Evolutionary conservation across 192 early-diverging fungal species (phyloP), one percentile per base, ranked within the genome.

Genomic region (Podila epigama): DNA sequence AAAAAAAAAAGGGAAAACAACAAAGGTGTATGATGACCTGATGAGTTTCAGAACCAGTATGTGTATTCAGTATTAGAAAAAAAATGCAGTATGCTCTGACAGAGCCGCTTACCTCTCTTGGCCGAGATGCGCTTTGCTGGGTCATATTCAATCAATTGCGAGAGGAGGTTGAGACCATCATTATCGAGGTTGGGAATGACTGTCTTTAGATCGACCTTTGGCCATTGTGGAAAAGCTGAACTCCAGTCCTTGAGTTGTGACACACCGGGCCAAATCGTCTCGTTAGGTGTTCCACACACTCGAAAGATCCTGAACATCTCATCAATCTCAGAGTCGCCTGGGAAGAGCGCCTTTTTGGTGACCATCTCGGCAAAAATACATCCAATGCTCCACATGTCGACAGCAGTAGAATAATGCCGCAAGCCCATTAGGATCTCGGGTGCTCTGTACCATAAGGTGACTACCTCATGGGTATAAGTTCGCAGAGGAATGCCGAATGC

Each of bases 311-410:
- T 70, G 63, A 88, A 89, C 12, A 89, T 58, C 59, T 89, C 70
- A 63, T 89, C 88, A 69, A 89, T 89, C 44, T 89, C 83, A 0
- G 87, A 88, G 64, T 89, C 88, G 27, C 85, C 95, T 34, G 96
- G 94, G 60, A 98, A 98, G 41, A 98, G 75, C 2, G 98, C 93
- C 18, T 78, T 79, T 39, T 91, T 83, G 36, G 81, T 77, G 33
- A 87, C 83, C 94, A 99, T 93, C 82, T 99, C 98, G 33, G 95
- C 95, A 87, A 99, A 93, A 65, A 99, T 97, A 77, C 97, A 98
- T 1, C 95, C 98, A 50, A 97, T 89, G 55, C 91, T 92, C 98
- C 98, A 99, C 86, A 99, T 97, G 80, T 99, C 98, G 33, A 99
- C 91, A 10, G 89, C 92, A 11, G 93, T 95, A 13, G 93, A 94